Conservation (phyloP, 768 basidiomycete species). For the Coprinopsis marcescibilis region DNA sequence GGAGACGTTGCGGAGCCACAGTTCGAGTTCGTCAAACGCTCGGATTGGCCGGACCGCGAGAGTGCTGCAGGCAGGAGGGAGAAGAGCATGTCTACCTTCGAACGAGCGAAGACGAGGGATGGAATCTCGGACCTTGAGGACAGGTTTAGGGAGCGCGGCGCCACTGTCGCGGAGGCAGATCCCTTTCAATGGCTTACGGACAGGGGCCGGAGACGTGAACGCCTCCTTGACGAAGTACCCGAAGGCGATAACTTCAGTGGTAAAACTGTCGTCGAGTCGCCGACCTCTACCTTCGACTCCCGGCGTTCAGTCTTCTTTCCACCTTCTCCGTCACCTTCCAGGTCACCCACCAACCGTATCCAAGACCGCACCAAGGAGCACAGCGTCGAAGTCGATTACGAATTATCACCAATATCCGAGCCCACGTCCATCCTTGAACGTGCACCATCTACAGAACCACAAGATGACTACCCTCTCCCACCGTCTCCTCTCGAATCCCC, state of each 20-base stretch:
- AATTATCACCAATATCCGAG: constrained; percentile 27
- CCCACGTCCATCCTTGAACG: constrained; percentile 33
- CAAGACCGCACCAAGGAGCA: constrained; percentile 1
- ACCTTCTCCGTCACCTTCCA: constrained; percentile 50
- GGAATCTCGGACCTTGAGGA: constrained; percentile 24
- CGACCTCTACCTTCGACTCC: constrained; percentile 33
- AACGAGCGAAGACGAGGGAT: constrained; percentile 52
- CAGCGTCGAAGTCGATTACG: constrained; percentile 17
- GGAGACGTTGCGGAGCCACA: constrained; percentile 59
- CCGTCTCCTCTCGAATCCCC: constrained; percentile 30
- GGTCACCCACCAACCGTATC: constrained; percentile 25
- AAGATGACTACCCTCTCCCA: not conserved
- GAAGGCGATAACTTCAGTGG: constrained; percentile 27
- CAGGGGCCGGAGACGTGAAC: constrained; percentile 61
- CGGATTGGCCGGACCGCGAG: constrained; percentile 83
- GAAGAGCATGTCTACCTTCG: constrained; percentile 56
- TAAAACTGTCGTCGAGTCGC: constrained; percentile 18
- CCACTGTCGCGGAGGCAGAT: constrained; percentile 32
- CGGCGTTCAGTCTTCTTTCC: constrained; percentile 44
- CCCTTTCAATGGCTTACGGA: constrained; percentile 51
- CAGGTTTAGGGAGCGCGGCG: constrained; percentile 29
- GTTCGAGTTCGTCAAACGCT: constrained; percentile 78
- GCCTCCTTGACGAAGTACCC: constrained; percentile 36
- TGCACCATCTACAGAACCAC: constrained; percentile 19
- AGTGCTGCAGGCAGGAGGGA: constrained; percentile 63